Conservation (phyloP, 1,139 yeast genomes). For the Sugiyamaella pinicola region DNA sequence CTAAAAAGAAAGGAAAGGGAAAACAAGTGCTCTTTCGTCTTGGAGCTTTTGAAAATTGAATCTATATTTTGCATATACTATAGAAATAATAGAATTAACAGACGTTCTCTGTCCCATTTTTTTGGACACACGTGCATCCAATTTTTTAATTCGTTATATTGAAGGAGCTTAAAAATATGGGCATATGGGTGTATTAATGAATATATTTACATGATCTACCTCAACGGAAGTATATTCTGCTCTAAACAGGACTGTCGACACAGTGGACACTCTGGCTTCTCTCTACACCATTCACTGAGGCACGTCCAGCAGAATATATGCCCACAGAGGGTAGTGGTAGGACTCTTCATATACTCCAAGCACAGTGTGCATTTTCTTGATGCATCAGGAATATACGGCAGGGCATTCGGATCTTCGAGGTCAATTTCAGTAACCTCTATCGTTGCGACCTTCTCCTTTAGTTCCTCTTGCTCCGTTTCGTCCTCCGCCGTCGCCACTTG, state of each 20-base stretch:
- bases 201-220: constrained; percentile 39
- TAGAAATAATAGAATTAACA: constrained; percentile 6
- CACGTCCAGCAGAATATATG: constrained; percentile 94
- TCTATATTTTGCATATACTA: constrained; percentile 7
- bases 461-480: neutral
- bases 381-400: constrained; percentile 70
- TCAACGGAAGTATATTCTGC: constrained; percentile 71
- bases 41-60: constrained; percentile 24
- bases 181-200: too few species aligned
- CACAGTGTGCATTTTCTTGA: constrained; percentile 85
- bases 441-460: neutral
- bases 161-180: too few species aligned
- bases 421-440: constrained; percentile 43
- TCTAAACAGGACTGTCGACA: constrained; percentile 78
- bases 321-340: constrained; percentile 88
- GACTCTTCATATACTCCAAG: constrained; percentile 74
- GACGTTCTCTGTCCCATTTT: neutral
- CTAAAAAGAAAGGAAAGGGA: constrained; percentile 33
- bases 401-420: constrained; percentile 55
- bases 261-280: constrained; percentile 85
- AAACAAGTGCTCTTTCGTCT: constrained; percentile 32
- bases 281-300: constrained; percentile 85
- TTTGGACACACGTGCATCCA: too few species aligned
- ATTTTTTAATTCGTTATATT: too few species aligned
- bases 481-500: neutral